Conservation (phyloP, 116 monocot genomes). For the Zostera marina region DNA sequence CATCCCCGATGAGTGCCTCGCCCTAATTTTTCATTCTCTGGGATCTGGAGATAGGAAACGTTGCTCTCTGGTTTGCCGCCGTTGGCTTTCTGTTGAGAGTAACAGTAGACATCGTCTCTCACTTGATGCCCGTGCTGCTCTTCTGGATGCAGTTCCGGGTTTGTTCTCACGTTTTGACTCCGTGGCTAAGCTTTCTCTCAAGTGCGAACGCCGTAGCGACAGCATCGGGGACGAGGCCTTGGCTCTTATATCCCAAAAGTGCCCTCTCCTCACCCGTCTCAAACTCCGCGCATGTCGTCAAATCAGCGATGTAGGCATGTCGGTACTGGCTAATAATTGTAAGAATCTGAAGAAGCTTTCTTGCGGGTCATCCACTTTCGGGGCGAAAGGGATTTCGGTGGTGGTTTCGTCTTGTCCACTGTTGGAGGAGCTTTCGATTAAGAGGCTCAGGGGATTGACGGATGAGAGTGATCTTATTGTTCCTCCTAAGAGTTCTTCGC, state of each 20-base stretch:
- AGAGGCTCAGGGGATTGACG: slow-evolving; percentile 35
- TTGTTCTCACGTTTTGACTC: slow-evolving; percentile 39
- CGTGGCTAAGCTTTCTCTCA: slow-evolving; percentile 38
- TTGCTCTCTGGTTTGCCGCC: slow-evolving; percentile 51
- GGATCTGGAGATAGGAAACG: slow-evolving; percentile 31
- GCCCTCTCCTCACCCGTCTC: slow-evolving; percentile 41
- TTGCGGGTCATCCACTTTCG: slow-evolving; percentile 46
- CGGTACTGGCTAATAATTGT: slow-evolving; percentile 24
- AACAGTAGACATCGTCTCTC: slow-evolving; percentile 33
- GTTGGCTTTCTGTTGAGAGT: slow-evolving; percentile 39
- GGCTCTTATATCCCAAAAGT: slow-evolving; percentile 17
- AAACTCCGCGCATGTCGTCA: slow-evolving; percentile 54
- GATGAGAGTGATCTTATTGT: slow-evolving; percentile 4
- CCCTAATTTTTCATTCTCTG: slow-evolving; percentile 31
- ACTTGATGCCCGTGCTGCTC: slow-evolving; percentile 34
- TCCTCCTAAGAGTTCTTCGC: slow-evolving; percentile 10
- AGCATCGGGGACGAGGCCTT: slow-evolving; percentile 41
- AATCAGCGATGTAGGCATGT: slow-evolving; percentile 41
- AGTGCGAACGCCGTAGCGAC: slow-evolving; percentile 26
- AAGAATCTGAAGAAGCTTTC: slow-evolving; percentile 43
- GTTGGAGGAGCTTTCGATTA: slow-evolving; percentile 57
- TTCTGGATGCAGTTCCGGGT: slow-evolving; percentile 13
- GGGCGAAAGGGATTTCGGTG: slow-evolving; percentile 37
- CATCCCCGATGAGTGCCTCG: slow-evolving; percentile 40
- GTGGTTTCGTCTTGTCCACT: slow-evolving; percentile 25